Conservation (phyloP, 2,329 filamentous ascomycete species). For the Botrytis cinerea region DNA sequence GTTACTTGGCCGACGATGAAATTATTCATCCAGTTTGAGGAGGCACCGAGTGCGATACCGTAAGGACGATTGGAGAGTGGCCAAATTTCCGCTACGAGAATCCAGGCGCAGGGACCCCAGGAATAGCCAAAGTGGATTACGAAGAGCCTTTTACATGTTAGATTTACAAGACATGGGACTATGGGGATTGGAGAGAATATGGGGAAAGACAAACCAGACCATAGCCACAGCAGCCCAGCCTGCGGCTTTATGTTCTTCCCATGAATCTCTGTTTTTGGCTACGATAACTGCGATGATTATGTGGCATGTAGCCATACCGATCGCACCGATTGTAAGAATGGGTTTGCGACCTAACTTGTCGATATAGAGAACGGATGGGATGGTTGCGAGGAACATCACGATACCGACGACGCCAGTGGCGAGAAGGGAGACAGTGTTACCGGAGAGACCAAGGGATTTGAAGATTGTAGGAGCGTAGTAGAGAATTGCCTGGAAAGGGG, state of each 20-base stretch:
- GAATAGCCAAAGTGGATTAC: slow-evolving; percentile 74
- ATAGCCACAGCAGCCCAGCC: slow-evolving; percentile 69
- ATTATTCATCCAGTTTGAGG: slow-evolving; percentile 64
- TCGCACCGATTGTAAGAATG: slow-evolving; percentile 61
- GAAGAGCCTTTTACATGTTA: slow-evolving; percentile 53
- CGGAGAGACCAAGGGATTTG: slow-evolving; percentile 47
- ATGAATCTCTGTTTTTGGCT: slow-evolving; percentile 62
- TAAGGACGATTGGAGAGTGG: slow-evolving; percentile 69
- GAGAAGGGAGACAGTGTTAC: slow-evolving; percentile 56
- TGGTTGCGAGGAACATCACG: slow-evolving; percentile 67
- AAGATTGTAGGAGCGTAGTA: slow-evolving; percentile 54
- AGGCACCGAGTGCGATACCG: slow-evolving; percentile 68
- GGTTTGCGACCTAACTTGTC: slow-evolving; percentile 65
- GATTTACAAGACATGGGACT: not conserved
- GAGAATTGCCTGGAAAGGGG: slow-evolving; percentile 27
- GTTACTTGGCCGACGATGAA: slow-evolving; percentile 69
- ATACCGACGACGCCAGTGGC: slow-evolving; percentile 73
- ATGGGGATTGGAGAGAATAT: too few species aligned
- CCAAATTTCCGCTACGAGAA: slow-evolving; percentile 74
- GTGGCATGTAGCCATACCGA: slow-evolving; percentile 63
- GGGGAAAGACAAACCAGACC: slow-evolving; percentile 52
- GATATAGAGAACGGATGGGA: slow-evolving; percentile 66
- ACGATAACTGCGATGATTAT: slow-evolving; percentile 46
- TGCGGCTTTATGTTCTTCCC: slow-evolving; percentile 56
- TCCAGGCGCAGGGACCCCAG: slow-evolving; percentile 76